Base-by-base conservation (phyloP, 257 asterid species). In the Echites panduratus region DNA sequence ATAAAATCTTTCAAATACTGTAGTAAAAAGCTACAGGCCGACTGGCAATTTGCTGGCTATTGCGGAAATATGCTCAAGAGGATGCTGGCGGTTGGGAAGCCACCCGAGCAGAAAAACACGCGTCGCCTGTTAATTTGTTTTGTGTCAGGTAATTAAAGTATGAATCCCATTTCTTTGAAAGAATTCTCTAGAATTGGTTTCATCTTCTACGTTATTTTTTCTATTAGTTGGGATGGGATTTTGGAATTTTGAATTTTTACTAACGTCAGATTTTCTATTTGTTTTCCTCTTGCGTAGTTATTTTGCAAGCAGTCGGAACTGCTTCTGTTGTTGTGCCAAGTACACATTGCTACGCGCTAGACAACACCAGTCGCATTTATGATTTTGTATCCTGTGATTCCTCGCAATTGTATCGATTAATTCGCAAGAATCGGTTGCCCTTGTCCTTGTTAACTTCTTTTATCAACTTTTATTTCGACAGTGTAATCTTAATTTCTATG, bases 341-440 rank as follows among this genome's bases (percentile, higher is more conserved):
- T 70, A 83, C 96, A 77, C 80, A 79, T 78, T 93, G 98, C 82
- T 90, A 87, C 79, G 96, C 84, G 47, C 75, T 93, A 4, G 98
- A 89, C 74, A 93, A 87, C 75, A 77, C 86, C 85, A 93, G 98
- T 68, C 83, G 73, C 83, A 88, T 93, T 81, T 80, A 84, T 78
- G 98, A 90, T 83, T 93, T 93, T 73, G 97, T 93, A 93, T 93
- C 98, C 98, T 86, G 32, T 81, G 24, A 11, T 64, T 43, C 26
- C 19, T 47, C 29, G 45, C 58, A 32, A 49, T 32, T 48, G 48
- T 29, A 12, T 14, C 27, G 27, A 58, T 12, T 32, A 1, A 32
- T 63, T 49, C 24, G 24, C 38, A 48, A 48, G 27, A 40, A 35
- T 24, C 45, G 22, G 16, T 38, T 20, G 11, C 17, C 9, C 8